A percentile compares a stretch with the other conserved stretches of the same genome.
Evolutionary conservation across 2,329 filamentous ascomycete species (phyloP).

Genomic region (Calonectria pseudoreteaudii): DNA sequence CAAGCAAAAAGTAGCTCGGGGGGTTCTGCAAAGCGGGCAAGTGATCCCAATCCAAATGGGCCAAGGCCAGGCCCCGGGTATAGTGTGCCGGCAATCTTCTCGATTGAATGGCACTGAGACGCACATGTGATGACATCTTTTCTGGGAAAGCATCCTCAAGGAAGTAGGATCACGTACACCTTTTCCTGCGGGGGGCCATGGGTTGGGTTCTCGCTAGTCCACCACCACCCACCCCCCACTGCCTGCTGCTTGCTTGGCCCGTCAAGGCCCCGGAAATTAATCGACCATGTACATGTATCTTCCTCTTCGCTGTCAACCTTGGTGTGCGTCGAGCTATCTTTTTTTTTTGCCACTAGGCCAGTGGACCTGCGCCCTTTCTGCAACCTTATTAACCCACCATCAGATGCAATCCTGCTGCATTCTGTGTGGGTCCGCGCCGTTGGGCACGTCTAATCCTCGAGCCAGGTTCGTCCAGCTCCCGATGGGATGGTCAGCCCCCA

Average conservation of each 20-base stretch:
- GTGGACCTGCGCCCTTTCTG: slow-evolving; percentile 5
- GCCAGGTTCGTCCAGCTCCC: not conserved
- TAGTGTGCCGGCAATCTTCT: not conserved
- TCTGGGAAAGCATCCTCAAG: not conserved
- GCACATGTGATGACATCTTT: slow-evolving; percentile 4
- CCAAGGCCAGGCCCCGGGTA: not conserved
- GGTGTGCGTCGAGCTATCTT: not conserved
- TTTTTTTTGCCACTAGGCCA: not conserved
- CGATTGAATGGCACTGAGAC: not conserved
- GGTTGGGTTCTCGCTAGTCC: not conserved
- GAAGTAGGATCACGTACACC: not conserved
- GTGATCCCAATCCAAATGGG: not conserved
- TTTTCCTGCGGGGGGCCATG: not conserved
- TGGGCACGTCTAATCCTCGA: not conserved
- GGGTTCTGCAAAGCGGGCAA: not conserved
- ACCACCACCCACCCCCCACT: not conserved
- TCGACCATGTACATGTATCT: not conserved
- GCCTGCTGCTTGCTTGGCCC: too few relatives aligned
- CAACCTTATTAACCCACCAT: slow-evolving; percentile 9
- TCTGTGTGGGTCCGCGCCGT: not conserved
- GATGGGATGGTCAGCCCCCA: not conserved
- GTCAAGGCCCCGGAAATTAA: slow-evolving; percentile 1
- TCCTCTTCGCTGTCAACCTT: not conserved
- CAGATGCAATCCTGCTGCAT: not conserved
- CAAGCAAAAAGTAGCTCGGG: too few relatives aligned